phyloP scores from a whole-genome alignment of 768 basidiomycete genomes.

The Ramaria rubella region DNA sequence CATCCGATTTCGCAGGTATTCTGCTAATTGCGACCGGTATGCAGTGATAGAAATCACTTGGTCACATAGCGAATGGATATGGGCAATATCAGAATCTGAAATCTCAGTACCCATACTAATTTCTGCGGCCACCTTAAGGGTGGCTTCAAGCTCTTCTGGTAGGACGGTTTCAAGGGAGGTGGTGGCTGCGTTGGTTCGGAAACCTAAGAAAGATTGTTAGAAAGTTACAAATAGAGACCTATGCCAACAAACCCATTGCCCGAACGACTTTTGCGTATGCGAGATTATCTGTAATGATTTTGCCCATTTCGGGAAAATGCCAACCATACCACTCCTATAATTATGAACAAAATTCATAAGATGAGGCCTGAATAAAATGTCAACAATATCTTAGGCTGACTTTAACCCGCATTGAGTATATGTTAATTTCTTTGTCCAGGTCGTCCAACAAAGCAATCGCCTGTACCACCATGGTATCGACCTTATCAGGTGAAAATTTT shows the following conservation, averaged over 20 bases:
- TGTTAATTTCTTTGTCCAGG: slow-evolving; percentile 99
- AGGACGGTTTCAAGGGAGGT: slow-evolving; percentile 87
- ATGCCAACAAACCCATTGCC: slow-evolving; percentile 64
- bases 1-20: slow-evolving; percentile 98
- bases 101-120: slow-evolving; percentile 99
- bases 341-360: not conserved
- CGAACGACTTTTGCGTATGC: slow-evolving; percentile 95
- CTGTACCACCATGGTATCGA: slow-evolving; percentile 99
- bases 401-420: slow-evolving; percentile 98
- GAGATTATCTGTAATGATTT: slow-evolving; percentile 95
- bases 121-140: slow-evolving; percentile 92
- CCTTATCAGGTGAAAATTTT: slow-evolving; percentile 99
- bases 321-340: slow-evolving; percentile 99
- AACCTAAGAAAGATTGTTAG: slow-evolving; percentile 43
- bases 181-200: slow-evolving; percentile 86
- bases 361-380: not conserved
- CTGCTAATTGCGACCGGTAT: slow-evolving; percentile 91
- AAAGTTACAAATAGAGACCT: not conserved
- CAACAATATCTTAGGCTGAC: slow-evolving; percentile 35
- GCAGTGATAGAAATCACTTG: slow-evolving; percentile 95
- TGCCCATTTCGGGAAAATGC: slow-evolving; percentile 99
- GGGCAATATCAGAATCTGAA: slow-evolving; percentile 91
- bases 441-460: slow-evolving; percentile 97
- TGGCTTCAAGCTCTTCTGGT: slow-evolving; percentile 94
- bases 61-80: slow-evolving; percentile 95